Conservation (phyloP, 352 stramenopile species). For the Peronospora tabacina region DNA sequence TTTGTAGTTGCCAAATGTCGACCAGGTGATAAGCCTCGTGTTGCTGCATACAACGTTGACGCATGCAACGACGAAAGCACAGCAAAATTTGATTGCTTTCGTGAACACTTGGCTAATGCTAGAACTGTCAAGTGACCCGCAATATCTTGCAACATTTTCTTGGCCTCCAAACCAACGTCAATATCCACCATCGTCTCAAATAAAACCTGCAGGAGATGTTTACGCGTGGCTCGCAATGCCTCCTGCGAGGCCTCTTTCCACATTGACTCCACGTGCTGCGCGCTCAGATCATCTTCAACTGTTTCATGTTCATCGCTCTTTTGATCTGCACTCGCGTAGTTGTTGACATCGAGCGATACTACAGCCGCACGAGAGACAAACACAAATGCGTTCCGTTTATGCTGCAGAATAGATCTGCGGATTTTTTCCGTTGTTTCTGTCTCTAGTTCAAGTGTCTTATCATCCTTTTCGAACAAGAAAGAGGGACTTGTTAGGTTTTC, state of each 20-base stretch:
- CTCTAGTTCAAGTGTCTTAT: conserved; percentile 76
- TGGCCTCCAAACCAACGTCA: conserved; percentile 57
- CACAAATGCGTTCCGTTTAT: conserved; percentile 69
- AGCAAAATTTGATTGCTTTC: conserved; percentile 54
- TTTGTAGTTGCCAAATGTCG: conserved; percentile 71
- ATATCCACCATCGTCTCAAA: conserved; percentile 72
- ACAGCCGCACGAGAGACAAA: conserved; percentile 55
- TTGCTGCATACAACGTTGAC: conserved; percentile 67
- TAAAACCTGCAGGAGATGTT: conserved; percentile 50
- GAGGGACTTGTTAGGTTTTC: conserved; percentile 26
- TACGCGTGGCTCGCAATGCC: conserved; percentile 38
- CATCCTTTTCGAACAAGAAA: conserved; percentile 78
- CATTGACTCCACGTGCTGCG: conserved; percentile 28
- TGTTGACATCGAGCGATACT: conserved; percentile 46
- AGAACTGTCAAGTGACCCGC: conserved; percentile 48
- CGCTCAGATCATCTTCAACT: conserved; percentile 5
- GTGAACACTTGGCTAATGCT: conserved; percentile 41
- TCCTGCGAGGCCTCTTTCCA: conserved; percentile 45
- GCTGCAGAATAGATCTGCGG: conserved; percentile 50
- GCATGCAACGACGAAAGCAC: conserved; percentile 63
- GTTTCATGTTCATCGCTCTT: conserved; percentile 15
- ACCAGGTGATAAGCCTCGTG: conserved; percentile 66
- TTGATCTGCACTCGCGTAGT: conserved; percentile 19
- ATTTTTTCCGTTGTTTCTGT: conserved; percentile 58
- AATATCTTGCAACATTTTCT: conserved; percentile 46